Percentiles rank a stretch among this genome's conserved stretches.
Evolutionary conservation across 345 rosid species (phyloP).

Genomic region (Eucalyptus caleyi): DNA sequence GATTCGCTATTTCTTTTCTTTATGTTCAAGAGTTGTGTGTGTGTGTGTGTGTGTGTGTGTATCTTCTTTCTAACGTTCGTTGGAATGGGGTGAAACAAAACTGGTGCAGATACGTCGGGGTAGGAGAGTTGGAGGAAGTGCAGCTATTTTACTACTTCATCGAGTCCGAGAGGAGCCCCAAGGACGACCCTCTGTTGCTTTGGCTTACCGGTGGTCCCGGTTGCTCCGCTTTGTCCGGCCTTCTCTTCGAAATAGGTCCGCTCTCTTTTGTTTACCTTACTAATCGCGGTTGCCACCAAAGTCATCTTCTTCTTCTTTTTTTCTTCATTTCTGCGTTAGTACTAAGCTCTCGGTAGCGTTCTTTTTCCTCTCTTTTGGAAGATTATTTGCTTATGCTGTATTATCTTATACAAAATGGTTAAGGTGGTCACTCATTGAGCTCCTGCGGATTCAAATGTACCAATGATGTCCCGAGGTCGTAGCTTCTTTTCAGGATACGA

Average conservation of each 20-base stretch:
- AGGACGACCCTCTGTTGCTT: slow-evolving; percentile 7
- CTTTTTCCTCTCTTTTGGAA: background rate
- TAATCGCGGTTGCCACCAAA: background rate
- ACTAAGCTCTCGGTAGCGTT: background rate
- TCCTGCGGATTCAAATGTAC: background rate
- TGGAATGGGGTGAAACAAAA: background rate
- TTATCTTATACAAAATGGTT: background rate
- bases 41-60: background rate
- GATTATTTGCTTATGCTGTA: background rate
- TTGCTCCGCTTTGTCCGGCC: slow-evolving; percentile 6
- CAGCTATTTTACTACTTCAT: slow-evolving; percentile 9
- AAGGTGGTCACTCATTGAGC: background rate
- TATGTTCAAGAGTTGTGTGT: background rate
- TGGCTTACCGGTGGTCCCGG: slow-evolving; percentile 26
- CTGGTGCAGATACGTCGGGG: slow-evolving; percentile 4
- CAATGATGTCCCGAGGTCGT: background rate
- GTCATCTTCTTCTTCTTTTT: background rate
- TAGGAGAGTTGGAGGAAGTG: slow-evolving; percentile 5
- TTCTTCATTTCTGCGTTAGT: background rate
- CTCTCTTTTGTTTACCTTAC: too few species aligned
- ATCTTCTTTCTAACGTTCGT: background rate
- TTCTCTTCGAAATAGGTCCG: slow-evolving; percentile 2
- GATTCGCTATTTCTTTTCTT: background rate
- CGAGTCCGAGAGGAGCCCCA: slow-evolving; percentile 6
- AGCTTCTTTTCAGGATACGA: background rate